Base-by-base conservation (phyloP, 139 green algal species). In the Klebsormidium nitens region DNA sequence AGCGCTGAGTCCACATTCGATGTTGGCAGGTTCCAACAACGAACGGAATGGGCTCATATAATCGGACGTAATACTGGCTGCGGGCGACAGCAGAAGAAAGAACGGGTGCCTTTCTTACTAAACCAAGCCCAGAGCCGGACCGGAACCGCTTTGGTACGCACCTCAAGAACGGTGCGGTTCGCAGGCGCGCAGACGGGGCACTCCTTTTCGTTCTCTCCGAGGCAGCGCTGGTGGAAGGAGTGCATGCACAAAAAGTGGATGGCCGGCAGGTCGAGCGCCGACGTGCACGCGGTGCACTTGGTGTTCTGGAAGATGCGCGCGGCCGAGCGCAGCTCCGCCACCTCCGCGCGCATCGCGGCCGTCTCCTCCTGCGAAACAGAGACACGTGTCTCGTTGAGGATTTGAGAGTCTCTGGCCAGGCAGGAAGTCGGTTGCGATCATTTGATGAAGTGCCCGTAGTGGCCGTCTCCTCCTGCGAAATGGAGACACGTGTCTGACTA, bases 221-320 rank as follows among this genome's bases (percentile, higher is more conserved):
- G 81, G 6, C 87, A 89, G 26, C 88, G 83, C 56, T 85, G 36
- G 82, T 97, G 95, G 81, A 88, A 98, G 17, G 84, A 91, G 73
- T 98, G 93, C 57, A 88, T 87, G 76, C 93, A 98, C 63, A 98
- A 32, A 72, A 98, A 98, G 82, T 98, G 93, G 29, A 97, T 87
- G 0, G 85, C 87, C 1, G 93, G 93, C 60, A 98, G 82, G 72
- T 98, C 93, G 72, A 98, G 80, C 0, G 89, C 79, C 5, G 80
- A 74, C 1, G 81, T 84, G 4, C 83, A 91, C 31, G 85, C 76
- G 11, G 87, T 76, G 78, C 93, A 95, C 47, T 85, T 79, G 63
- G 49, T 87, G 65, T 73, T 81, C 72, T 98, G 91, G 69, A 97
- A 98, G 3, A 98, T 81, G 36, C 79, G 80, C 0, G 92, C 81